Evolutionary conservation across 2,329 filamentous ascomycete genomes (phyloP), one percentile per base, ranked within the genome.

Genomic region (Aureobasidium melanogenum): DNA sequence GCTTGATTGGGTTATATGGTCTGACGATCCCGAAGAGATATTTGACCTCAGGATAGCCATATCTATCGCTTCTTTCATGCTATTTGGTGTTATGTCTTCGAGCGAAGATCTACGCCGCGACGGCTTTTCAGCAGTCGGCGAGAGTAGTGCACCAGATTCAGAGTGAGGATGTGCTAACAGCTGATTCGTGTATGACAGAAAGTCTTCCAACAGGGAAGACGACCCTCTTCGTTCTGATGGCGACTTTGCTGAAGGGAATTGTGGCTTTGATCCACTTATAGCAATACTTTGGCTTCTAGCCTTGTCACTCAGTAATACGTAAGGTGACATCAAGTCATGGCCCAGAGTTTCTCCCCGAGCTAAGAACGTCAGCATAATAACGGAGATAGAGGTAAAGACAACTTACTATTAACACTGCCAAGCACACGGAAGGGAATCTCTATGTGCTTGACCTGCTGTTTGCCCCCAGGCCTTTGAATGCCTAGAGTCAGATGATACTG

Each of bases 241-340:
- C 50, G 60, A 56, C 28, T 43, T 41, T 63, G 68, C 68, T 15
- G 52, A 59, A 36, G 66, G 64, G 17, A 65, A 60, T 3, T 26
- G 38, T 24, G 58, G 58, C 1, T 63, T 46, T 8, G 64, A 62
- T 19, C 57, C 41, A 12, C 60, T 43, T 19, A 64, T 63, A 55
- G 71, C 63, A 68, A 84, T 60, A 63, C 66, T 71, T 44, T 71
- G 65, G 61, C 77, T 73, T 62, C 82, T 82, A 2, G 94, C 93
- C 72, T 89, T 84, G 69, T 97, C 93, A 61, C 86, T 87, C 47
- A 97, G 80, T 58, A 97, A 80, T 32, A 97, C 89, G 70, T 97
- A 96, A 0, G 94, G 94, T 41, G 86, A 88, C 88, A 97, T 96
- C 15, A 99, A 79, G 73, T 99, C 93, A 73, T 99, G 93, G 1